These are phyloP conservation scores for Wickerhamomyces silvicola DNA, from an alignment of 805 yeast species.

Conservation along the genomic window DNA sequence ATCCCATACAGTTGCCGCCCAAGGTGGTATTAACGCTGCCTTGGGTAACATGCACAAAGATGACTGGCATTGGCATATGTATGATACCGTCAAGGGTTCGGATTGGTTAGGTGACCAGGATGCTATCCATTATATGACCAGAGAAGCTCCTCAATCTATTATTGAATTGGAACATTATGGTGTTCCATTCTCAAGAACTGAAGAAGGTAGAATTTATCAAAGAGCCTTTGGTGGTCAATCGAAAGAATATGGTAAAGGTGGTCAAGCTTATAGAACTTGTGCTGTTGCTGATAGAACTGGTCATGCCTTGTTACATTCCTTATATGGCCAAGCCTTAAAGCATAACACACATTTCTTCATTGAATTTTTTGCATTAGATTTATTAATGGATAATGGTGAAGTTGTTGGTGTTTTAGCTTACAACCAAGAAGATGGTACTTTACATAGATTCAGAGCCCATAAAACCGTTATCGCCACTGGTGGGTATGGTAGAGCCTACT, in stretches of 20 bases:
- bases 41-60: slow-evolving; percentile 97
- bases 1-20: slow-evolving; percentile 98
- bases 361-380: slow-evolving; percentile 93
- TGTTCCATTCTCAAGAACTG: slow-evolving; percentile 96
- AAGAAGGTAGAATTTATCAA: slow-evolving; percentile 94
- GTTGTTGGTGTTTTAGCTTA: slow-evolving; percentile 96
- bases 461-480: slow-evolving; percentile 97
- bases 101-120: slow-evolving; percentile 99
- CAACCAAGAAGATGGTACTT: slow-evolving; percentile 98
- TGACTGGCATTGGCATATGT: slow-evolving; percentile 99
- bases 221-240: slow-evolving; percentile 99
- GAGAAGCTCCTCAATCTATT: slow-evolving; percentile 94
- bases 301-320: slow-evolving; percentile 90
- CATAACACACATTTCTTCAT: slow-evolving; percentile 97
- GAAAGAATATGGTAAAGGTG: slow-evolving; percentile 93
- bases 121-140: slow-evolving; percentile 98
- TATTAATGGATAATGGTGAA: slow-evolving; percentile 90
- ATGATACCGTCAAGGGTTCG: slow-evolving; percentile 97
- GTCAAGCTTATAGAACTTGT: slow-evolving; percentile 98
- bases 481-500: slow-evolving; percentile 97
- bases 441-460: slow-evolving; percentile 96
- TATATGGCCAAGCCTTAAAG: slow-evolving; percentile 93
- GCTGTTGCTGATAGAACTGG: slow-evolving; percentile 99
- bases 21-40: slow-evolving; percentile 99
- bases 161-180: slow-evolving; percentile 97